Percentiles rank a stretch among this genome's conserved stretches.
These are phyloP conservation scores for Solanum etuberosum DNA, from an alignment of 257 asterid genomes.

Conservation along the genomic window DNA sequence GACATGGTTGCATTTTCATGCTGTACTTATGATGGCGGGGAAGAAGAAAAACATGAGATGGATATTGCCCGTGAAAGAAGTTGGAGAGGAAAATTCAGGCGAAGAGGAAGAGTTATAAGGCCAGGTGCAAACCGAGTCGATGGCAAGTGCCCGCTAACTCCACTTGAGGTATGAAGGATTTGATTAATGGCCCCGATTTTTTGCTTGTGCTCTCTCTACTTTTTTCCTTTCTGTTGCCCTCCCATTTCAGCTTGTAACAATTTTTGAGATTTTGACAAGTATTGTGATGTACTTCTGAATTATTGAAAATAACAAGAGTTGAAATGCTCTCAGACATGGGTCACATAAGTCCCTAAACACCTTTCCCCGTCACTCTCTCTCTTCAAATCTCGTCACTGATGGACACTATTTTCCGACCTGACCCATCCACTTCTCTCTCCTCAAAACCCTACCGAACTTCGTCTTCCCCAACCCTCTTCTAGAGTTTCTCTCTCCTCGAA, in stretches of 20 bases:
- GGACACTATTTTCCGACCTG: background rate
- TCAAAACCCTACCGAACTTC: background rate
- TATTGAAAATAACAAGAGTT: background rate
- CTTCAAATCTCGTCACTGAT: background rate
- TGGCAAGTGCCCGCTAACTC: constrained; percentile 95
- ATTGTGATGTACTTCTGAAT: background rate
- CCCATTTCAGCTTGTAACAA: background rate
- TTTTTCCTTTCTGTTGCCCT: background rate
- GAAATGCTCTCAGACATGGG: background rate
- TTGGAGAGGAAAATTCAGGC: constrained; percentile 95
- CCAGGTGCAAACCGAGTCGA: constrained; percentile 94
- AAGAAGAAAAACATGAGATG: constrained; percentile 89
- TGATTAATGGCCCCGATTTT: background rate
- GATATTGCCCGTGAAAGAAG: constrained; percentile 96
- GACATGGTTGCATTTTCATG: constrained; percentile 99
- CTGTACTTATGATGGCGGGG: constrained; percentile 93
- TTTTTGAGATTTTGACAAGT: background rate
- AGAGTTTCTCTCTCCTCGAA: background rate
- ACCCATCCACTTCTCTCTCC: background rate
- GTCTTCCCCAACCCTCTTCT: background rate
- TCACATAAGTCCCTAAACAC: background rate
- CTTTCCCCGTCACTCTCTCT: background rate
- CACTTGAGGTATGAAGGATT: constrained; percentile 61
- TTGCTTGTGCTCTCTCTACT: background rate
- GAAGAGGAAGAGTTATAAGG: constrained; percentile 83